Evolutionary conservation across 768 basidiomycete species (phyloP).

Genomic region (Serendipita indica): DNA sequence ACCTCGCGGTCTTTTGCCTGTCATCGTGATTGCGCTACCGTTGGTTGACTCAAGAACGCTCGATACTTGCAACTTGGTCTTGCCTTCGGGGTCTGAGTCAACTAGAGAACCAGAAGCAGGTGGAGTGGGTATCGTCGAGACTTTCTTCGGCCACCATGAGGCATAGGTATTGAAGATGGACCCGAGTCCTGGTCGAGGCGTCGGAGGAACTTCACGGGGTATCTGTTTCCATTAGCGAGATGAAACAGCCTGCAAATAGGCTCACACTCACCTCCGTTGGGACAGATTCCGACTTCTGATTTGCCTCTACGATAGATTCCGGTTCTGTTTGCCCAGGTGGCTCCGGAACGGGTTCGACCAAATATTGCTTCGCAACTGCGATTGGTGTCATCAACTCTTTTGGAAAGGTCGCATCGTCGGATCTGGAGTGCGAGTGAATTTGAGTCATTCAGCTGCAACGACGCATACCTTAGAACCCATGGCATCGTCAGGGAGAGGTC

Average conservation of each 20-base stretch:
- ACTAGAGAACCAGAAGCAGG: not conserved
- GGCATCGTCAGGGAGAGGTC: conserved; percentile 51
- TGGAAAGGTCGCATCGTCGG: not conserved
- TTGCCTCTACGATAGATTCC: too few species aligned
- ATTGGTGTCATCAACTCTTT: not conserved
- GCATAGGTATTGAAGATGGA: not conserved
- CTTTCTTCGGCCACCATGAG: not conserved
- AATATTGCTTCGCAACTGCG: conserved; percentile 5
- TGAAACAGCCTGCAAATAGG: too few species aligned
- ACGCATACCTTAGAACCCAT: conserved; percentile 46
- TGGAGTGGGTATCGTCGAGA: not conserved
- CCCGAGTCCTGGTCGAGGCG: too few species aligned
- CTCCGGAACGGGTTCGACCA: too few species aligned
- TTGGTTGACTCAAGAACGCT: not conserved
- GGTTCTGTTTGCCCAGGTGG: too few species aligned
- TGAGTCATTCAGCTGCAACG: not conserved
- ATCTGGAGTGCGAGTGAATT: not conserved
- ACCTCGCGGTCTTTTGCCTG: conserved; percentile 14
- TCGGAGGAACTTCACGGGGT: too few species aligned
- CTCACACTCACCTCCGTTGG: too few species aligned
- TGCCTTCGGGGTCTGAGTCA: conserved; percentile 1
- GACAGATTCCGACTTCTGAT: too few species aligned
- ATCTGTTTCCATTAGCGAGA: too few species aligned
- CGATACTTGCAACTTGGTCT: not conserved
- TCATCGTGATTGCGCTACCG: conserved; percentile 7